These are phyloP conservation scores for Myrica gale DNA, from an alignment of 306 rosid species.

Conservation along the genomic window DNA sequence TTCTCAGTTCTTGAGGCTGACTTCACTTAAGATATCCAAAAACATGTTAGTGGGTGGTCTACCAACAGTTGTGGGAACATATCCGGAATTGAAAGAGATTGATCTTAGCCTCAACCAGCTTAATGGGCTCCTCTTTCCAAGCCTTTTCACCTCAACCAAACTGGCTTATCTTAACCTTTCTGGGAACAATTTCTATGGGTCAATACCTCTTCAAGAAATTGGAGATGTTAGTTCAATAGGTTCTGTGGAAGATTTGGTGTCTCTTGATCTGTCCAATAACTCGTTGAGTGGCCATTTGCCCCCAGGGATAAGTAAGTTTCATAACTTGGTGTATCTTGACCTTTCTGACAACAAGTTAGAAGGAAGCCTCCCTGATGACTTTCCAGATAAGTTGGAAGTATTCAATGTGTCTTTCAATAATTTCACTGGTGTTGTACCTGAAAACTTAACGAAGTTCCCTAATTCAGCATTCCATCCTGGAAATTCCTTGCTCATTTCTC, in stretches of 20 bases:
- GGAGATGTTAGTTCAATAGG: slow-evolving; percentile 21
- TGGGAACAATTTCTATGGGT: slow-evolving; percentile 58
- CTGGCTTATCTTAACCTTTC: slow-evolving; percentile 63
- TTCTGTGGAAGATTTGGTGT: slow-evolving; percentile 43
- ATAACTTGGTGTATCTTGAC: slow-evolving; percentile 51
- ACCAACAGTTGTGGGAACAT: slow-evolving; percentile 59
- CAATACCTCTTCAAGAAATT: slow-evolving; percentile 42
- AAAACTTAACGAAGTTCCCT: slow-evolving; percentile 54
- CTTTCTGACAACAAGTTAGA: slow-evolving; percentile 58
- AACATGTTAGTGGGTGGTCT: slow-evolving; percentile 67
- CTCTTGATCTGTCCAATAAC: slow-evolving; percentile 72
- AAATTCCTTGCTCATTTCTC: slow-evolving; percentile 52
- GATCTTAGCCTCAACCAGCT: slow-evolving; percentile 70
- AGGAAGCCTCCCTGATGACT: slow-evolving; percentile 57
- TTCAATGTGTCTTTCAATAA: slow-evolving; percentile 69
- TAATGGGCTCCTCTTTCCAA: slow-evolving; percentile 56
- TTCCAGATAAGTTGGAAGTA: slow-evolving; percentile 54
- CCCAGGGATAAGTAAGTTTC: slow-evolving; percentile 47
- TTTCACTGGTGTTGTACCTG: slow-evolving; percentile 64
- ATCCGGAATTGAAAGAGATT: slow-evolving; percentile 57
- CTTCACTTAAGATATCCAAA: slow-evolving; percentile 52
- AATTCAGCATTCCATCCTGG: slow-evolving; percentile 82
- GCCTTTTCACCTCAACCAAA: slow-evolving; percentile 52
- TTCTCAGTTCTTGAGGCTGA: slow-evolving; percentile 59
- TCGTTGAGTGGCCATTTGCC: slow-evolving; percentile 60